Percentiles rank a stretch among this genome's conserved stretches.
Evolutionary conservation across 163 green algal genomes (phyloP).

Genomic region (Prototheca wickerhamii): DNA sequence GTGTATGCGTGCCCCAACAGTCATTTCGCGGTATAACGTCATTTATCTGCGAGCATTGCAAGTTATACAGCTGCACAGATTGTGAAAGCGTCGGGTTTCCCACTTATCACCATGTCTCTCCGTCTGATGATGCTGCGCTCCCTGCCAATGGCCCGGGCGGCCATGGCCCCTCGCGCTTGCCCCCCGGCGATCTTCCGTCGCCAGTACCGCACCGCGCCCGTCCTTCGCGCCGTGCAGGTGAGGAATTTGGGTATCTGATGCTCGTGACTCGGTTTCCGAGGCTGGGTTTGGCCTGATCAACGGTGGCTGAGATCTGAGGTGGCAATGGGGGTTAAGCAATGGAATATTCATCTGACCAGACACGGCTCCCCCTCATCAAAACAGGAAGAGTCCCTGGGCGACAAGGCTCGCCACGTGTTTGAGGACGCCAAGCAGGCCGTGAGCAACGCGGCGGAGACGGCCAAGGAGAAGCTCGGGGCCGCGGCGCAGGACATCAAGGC

Average conservation of each 20-base stretch:
- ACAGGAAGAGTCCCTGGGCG: slow-evolving; percentile 8
- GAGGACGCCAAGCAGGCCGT: slow-evolving; percentile 8
- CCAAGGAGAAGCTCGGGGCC: slow-evolving; percentile 3
- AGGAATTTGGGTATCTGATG: neutral
- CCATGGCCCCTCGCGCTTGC: too few species aligned
- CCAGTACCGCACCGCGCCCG: neutral
- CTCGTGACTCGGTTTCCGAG: neutral
- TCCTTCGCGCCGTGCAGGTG: neutral
- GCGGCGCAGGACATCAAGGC: neutral
- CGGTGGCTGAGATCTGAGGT: neutral
- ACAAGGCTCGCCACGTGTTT: slow-evolving; percentile 5
- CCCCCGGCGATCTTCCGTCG: neutral
- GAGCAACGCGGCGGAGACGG: slow-evolving; percentile 4
- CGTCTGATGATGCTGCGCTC: too few species aligned
- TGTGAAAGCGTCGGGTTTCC: too few species aligned
- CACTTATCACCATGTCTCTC: too few species aligned
- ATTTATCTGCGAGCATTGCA: too few species aligned
- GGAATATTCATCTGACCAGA: neutral
- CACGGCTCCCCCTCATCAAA: neutral
- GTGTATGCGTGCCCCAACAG: too few species aligned
- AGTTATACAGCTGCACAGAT: too few species aligned
- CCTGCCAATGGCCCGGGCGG: too few species aligned
- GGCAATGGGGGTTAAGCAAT: neutral
- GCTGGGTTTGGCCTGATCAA: neutral
- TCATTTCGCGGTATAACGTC: too few species aligned